A percentile compares a stretch with the other conserved stretches of the same genome.
Evolutionary conservation across 352 stramenopile species (phyloP).

Genomic region (Globisporangium emineosum): DNA sequence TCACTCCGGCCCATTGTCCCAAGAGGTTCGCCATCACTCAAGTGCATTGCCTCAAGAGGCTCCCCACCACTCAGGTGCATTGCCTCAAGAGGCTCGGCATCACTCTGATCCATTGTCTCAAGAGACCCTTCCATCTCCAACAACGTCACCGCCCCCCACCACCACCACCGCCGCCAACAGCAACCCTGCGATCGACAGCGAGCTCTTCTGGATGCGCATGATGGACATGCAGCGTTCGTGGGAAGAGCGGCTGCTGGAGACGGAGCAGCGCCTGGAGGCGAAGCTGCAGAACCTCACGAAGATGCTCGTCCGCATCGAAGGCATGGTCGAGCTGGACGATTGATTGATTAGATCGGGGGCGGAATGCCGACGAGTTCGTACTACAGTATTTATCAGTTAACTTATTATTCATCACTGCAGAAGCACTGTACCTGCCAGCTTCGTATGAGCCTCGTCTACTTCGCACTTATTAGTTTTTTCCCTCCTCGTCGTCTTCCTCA

Average conservation of each 20-base stretch:
- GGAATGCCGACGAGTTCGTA: no score
- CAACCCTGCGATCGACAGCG: slow-evolving; percentile 27
- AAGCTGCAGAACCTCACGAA: slow-evolving; percentile 71
- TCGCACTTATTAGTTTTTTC: background rate
- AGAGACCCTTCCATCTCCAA: background rate
- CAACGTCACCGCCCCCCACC: background rate
- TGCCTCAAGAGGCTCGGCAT: background rate
- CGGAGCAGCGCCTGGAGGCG: slow-evolving; percentile 60
- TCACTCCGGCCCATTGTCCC: background rate
- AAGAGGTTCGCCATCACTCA: background rate
- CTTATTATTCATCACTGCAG: background rate
- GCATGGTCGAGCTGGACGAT: slow-evolving; percentile 52
- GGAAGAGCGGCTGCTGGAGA: slow-evolving; percentile 56
- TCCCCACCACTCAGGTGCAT: background rate
- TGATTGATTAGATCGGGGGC: slow-evolving; percentile 9
- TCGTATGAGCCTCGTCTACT: background rate
- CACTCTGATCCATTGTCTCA: no score
- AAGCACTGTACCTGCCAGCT: background rate
- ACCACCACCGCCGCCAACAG: no score
- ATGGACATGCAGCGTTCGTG: slow-evolving; percentile 55
- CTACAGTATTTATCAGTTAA: background rate
- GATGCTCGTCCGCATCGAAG: slow-evolving; percentile 61
- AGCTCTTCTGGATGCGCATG: slow-evolving; percentile 45
- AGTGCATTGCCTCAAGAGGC: background rate
- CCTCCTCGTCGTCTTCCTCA: slow-evolving; percentile 3